phyloP scores from a whole-genome alignment of 108 stramenopile genomes.

The Cyclotella cryptica region DNA sequence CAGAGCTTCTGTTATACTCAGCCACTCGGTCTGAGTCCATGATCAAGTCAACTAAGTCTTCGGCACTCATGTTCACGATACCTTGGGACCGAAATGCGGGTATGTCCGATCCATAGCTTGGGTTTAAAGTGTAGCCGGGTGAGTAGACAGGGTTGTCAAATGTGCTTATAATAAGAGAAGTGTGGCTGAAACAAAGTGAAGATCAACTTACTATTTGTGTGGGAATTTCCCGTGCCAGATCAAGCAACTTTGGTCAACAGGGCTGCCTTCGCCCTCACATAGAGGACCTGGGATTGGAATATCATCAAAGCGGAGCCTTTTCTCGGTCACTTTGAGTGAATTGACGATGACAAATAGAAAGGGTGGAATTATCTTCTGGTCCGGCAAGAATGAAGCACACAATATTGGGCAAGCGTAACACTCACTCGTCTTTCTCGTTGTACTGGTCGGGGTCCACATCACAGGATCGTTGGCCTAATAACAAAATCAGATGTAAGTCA shows the following conservation, averaged over 20 bases:
- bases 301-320: slow-evolving; percentile 40
- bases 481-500: not conserved
- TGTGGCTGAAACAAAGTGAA: no score
- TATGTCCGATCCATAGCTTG: slow-evolving; percentile 65
- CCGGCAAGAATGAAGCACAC: not conserved
- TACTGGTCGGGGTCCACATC: slow-evolving; percentile 50
- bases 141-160: no score
- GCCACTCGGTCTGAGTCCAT: slow-evolving; percentile 74
- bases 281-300: slow-evolving; percentile 41
- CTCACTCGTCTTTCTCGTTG: slow-evolving; percentile 29
- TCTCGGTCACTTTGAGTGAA: slow-evolving; percentile 34
- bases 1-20: slow-evolving; percentile 80
- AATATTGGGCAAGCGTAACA: not conserved
- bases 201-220: slow-evolving; percentile 37
- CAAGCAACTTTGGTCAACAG: slow-evolving; percentile 35
- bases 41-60: slow-evolving; percentile 66
- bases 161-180: no score
- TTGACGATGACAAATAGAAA: not conserved
- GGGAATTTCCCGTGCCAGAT: slow-evolving; percentile 72
- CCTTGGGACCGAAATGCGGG: slow-evolving; percentile 73
- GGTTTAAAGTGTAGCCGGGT: no score
- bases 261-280: slow-evolving; percentile 31
- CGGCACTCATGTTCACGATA: slow-evolving; percentile 61
- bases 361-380: not conserved
- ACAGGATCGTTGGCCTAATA: slow-evolving; percentile 34